A percentile compares a stretch with the other conserved stretches of the same genome.
phyloP scores from a whole-genome alignment of 306 rosid genomes.

The Coriaria nepalensis region DNA sequence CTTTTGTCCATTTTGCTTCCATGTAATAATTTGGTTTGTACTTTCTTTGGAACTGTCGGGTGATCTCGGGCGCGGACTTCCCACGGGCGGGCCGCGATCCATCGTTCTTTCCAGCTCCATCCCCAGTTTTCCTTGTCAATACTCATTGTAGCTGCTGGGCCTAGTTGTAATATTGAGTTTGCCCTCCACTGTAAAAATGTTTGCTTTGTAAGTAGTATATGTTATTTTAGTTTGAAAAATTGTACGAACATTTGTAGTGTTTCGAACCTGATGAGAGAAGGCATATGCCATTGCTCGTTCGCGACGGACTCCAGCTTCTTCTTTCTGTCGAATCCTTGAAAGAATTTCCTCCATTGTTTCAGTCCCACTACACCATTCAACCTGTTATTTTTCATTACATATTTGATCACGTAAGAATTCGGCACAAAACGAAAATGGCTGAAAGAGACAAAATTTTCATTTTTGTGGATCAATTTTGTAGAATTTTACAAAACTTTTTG shows the following conservation, averaged over 20 bases:
- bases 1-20: conserved; percentile 19
- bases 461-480: background rate
- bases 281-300: conserved; percentile 86
- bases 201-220: background rate
- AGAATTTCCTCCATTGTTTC: conserved; percentile 79
- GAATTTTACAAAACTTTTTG: background rate
- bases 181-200: conserved; percentile 62
- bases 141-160: conserved; percentile 38
- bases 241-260: too few relatives aligned
- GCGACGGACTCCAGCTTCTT: conserved; percentile 57
- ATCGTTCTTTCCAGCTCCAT: conserved; percentile 81
- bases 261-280: conserved; percentile 65
- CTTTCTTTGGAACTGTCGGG: conserved; percentile 33
- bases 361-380: conserved; percentile 63
- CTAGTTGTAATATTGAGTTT: conserved; percentile 54
- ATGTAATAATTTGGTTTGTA: conserved; percentile 16
- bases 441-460: too few relatives aligned
- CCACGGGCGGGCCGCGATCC: conserved; percentile 91
- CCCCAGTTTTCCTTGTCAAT: conserved; percentile 69
- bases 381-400: conserved; percentile 20
- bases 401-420: background rate
- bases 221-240: too few relatives aligned
- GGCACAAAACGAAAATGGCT: background rate
- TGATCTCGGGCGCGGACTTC: conserved; percentile 39
- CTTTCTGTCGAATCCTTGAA: conserved; percentile 51